Evolutionary conservation across 352 stramenopile genomes (phyloP).

Genomic region (Globisporangium cylindrosporum): DNA sequence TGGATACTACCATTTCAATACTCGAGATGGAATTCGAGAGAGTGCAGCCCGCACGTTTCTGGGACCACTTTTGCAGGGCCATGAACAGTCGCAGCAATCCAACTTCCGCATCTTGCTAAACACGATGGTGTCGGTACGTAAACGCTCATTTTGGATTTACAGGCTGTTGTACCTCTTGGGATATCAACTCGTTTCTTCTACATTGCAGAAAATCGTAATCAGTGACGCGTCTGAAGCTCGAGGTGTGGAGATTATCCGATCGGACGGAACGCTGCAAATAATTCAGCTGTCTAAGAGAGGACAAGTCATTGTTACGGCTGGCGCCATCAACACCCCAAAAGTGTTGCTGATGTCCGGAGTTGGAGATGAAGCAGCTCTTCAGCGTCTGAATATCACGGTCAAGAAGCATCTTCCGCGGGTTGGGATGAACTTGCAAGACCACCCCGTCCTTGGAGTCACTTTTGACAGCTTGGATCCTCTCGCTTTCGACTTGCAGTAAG

Average conservation of each 20-base stretch:
- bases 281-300: constrained; percentile 39
- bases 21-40: constrained; percentile 73
- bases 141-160: neutral
- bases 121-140: constrained; percentile 53
- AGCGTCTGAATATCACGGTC: constrained; percentile 39
- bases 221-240: constrained; percentile 28
- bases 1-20: constrained; percentile 89
- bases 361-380: constrained; percentile 40
- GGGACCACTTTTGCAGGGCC: constrained; percentile 41
- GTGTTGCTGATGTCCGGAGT: constrained; percentile 76
- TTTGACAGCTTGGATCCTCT: constrained; percentile 40
- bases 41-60: constrained; percentile 77
- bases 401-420: constrained; percentile 74
- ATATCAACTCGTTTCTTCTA: neutral
- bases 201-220: constrained; percentile 46
- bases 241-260: constrained; percentile 39
- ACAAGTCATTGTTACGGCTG: constrained; percentile 75
- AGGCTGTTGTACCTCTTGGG: neutral
- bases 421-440: constrained; percentile 89
- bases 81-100: constrained; percentile 25
- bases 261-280: constrained; percentile 32
- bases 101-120: constrained; percentile 62
- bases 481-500: constrained; percentile 46
- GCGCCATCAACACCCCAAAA: constrained; percentile 86
- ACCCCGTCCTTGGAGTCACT: constrained; percentile 77